Conservation (phyloP, 352 stramenopile genomes). For the Phytophthora kernoviae region DNA sequence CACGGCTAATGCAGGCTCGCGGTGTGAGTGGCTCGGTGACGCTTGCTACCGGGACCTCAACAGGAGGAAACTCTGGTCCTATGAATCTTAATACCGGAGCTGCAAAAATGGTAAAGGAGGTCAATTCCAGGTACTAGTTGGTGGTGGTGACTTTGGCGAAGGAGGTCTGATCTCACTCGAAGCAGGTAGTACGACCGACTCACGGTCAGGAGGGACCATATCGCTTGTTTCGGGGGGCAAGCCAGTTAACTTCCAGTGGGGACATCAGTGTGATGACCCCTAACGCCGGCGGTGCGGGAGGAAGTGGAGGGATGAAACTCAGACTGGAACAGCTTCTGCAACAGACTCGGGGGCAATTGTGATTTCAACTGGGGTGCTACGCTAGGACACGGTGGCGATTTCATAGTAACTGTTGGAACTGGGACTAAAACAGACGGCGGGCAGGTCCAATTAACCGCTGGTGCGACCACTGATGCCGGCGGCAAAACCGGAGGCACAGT, state of each 20-base stretch:
- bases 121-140: constrained; percentile 55
- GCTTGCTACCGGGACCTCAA: constrained; percentile 46
- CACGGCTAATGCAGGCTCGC: constrained; percentile 51
- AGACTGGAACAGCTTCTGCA: constrained; percentile 59
- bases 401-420: constrained; percentile 55
- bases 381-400: constrained; percentile 63
- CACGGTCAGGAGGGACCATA: constrained; percentile 68
- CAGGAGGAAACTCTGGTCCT: constrained; percentile 58
- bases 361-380: constrained; percentile 57
- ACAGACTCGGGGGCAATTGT: constrained; percentile 61
- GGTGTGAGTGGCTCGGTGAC: constrained; percentile 56
- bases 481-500: constrained; percentile 52
- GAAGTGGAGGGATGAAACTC: constrained; percentile 57
- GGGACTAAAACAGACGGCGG: constrained; percentile 64
- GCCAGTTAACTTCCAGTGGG: constrained; percentile 67
- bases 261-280: constrained; percentile 66
- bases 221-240: constrained; percentile 61
- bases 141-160: constrained; percentile 78
- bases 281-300: constrained; percentile 59
- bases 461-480: constrained; percentile 48
- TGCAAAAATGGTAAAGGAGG: constrained; percentile 58
- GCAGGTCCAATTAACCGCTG: constrained; percentile 71
- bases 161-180: constrained; percentile 79
- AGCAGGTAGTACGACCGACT: constrained; percentile 73
- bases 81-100: constrained; percentile 60